A percentile compares a stretch with the other conserved stretches of the same genome.
phyloP scores from a whole-genome alignment of 805 yeast species.

The Myxozyma mucilagina region DNA sequence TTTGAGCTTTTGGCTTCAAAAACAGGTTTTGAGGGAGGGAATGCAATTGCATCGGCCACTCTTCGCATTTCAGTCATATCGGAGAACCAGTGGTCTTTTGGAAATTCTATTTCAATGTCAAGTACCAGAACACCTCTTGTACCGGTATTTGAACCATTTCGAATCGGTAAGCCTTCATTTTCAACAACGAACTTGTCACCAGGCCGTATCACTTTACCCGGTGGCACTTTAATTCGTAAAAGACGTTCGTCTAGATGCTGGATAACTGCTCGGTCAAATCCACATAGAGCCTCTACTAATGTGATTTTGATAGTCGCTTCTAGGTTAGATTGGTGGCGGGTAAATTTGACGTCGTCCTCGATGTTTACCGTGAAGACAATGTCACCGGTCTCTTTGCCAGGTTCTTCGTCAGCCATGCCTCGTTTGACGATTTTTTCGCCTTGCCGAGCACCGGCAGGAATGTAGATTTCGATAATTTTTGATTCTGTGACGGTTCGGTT shows the following conservation, averaged over 20 bases:
- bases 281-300: slow-evolving; percentile 80
- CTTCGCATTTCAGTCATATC: slow-evolving; percentile 60
- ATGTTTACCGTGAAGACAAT: slow-evolving; percentile 63
- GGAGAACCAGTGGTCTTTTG: slow-evolving; percentile 78
- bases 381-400: slow-evolving; percentile 76
- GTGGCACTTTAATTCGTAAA: slow-evolving; percentile 57
- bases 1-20: not conserved
- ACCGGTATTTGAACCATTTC: slow-evolving; percentile 37
- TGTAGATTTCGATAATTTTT: slow-evolving; percentile 72
- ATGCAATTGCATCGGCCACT: slow-evolving; percentile 35
- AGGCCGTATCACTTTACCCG: slow-evolving; percentile 81
- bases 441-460: slow-evolving; percentile 67
- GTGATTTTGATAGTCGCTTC: slow-evolving; percentile 61
- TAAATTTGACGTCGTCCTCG: slow-evolving; percentile 51
- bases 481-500: slow-evolving; percentile 59
- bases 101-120: slow-evolving; percentile 73
- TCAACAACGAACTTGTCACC: slow-evolving; percentile 63
- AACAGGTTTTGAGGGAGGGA: slow-evolving; percentile 11
- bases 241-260: slow-evolving; percentile 81
- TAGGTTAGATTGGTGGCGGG: slow-evolving; percentile 63
- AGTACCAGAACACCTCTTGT: slow-evolving; percentile 69
- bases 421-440: slow-evolving; percentile 61
- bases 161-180: slow-evolving; percentile 83
- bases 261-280: slow-evolving; percentile 64
- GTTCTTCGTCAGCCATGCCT: slow-evolving; percentile 74